Evolutionary conservation across 2,329 filamentous ascomycete species (phyloP), one percentile per base, ranked within the genome.

Genomic region (Fusarium tjaetaba): DNA sequence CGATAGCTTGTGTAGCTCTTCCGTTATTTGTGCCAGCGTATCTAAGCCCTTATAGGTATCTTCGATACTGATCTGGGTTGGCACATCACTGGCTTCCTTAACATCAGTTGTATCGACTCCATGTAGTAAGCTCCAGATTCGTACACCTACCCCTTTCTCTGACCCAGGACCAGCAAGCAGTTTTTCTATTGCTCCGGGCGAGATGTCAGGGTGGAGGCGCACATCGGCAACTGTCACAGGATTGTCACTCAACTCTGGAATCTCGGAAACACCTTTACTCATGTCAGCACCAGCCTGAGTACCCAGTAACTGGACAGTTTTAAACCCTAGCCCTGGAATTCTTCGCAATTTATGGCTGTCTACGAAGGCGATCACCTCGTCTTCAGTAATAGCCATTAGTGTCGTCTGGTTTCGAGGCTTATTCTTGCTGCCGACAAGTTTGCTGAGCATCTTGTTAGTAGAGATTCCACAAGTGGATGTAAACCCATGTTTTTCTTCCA

Each of bases 341-440:
- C 93, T 92, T 45, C 94, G 91, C 57, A 98, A 89, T 65, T 92
- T 90, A 78, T 95, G 91, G 5, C 79, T 80, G 75, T 96, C 94
- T 76, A 98, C 86, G 78, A 98, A 98, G 1, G 81, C 79, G 11
- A 85, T 85, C 18, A 93, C 87, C 67, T 91, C 81, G 20, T 82
- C 76, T 7, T 85, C 84, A 61, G 89, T 88, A 4, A 92, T 89
- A 10, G 93, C 91, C 48, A 97, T 82, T 13, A 98, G 84, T 1
- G 93, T 94, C 1, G 96, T 98, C 81, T 98, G 96, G 69, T 90
- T 92, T 66, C 92, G 91, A 2, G 96, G 96, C 83, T 98, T 98
- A 80, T 98, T 90, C 66, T 92, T 85, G 80, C 90, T 93, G 18
- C 96, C 96, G 15, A 91, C 93, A 20, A 98, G 87, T 81, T 98